A percentile compares a stretch with the other conserved stretches of the same genome.
phyloP scores from a whole-genome alignment of 192 early-diverging fungal genomes.

The Geranomyces michiganensis region DNA sequence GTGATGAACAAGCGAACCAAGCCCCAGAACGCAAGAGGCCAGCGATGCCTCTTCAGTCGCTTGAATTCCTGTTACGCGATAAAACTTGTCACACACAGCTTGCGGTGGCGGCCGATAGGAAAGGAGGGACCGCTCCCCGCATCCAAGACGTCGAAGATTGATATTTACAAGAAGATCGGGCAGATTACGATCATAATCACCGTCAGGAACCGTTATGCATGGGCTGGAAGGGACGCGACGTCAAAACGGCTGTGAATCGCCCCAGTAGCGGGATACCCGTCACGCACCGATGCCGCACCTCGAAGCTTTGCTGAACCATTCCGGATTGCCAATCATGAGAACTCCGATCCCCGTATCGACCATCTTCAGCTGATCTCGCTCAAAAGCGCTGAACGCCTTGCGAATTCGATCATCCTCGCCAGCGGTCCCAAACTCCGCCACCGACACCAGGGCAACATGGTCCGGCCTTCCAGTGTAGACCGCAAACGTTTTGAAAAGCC shows the following conservation, averaged over 20 bases:
- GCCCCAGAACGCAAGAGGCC: neutral
- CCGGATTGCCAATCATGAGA: conserved; percentile 38
- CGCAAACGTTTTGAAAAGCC: conserved; percentile 41
- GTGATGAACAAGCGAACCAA: conserved; percentile 27
- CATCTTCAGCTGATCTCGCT: conserved; percentile 26
- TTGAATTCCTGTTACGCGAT: conserved; percentile 30
- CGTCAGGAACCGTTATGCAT: conserved; percentile 30
- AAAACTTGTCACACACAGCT: conserved; percentile 34
- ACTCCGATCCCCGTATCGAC: conserved; percentile 30
- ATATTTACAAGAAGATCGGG: conserved; percentile 30
- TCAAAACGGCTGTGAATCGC: neutral
- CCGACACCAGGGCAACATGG: conserved; percentile 21
- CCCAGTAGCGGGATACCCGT: neutral
- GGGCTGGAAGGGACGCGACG: conserved; percentile 13
- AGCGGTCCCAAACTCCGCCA: conserved; percentile 19
- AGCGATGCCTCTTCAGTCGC: conserved; percentile 4
- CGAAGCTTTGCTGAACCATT: conserved; percentile 33
- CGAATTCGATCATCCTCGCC: conserved; percentile 11
- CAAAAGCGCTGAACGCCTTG: conserved; percentile 28
- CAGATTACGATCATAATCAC: conserved; percentile 32
- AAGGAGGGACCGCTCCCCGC: conserved; percentile 34
- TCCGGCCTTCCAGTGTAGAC: conserved; percentile 29
- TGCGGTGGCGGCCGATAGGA: conserved; percentile 34
- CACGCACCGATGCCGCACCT: conserved; percentile 6
- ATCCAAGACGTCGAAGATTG: conserved; percentile 38